Percentiles rank a stretch among this genome's conserved stretches.
Evolutionary conservation across 768 basidiomycete species (phyloP).

Genomic region (Lentinula edodes): DNA sequence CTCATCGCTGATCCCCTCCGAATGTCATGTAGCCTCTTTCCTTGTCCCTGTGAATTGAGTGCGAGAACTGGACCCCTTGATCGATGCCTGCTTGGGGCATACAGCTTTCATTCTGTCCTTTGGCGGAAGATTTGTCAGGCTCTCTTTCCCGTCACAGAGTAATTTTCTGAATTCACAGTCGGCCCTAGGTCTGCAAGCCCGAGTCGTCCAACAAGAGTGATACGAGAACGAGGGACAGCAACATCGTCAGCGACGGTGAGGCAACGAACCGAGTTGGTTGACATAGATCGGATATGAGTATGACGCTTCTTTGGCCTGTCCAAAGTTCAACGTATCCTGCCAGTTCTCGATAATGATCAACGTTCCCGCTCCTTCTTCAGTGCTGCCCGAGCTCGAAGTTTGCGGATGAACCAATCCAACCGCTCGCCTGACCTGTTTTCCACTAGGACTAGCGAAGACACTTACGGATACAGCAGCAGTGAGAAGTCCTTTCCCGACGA

Average conservation of each 20-base stretch:
- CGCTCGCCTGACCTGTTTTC: constrained; percentile 75
- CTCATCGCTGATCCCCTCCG: no score
- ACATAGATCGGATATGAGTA: constrained; percentile 67
- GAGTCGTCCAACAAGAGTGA: constrained; percentile 79
- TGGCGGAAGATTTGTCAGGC: no score
- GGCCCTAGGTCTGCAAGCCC: constrained; percentile 52
- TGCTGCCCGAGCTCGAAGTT: constrained; percentile 53
- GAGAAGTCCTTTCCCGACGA: constrained; percentile 82
- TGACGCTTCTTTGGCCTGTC: constrained; percentile 81
- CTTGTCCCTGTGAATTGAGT: no score
- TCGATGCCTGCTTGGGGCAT: no score
- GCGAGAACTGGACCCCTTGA: no score
- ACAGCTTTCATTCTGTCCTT: no score
- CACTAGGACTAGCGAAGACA: constrained; percentile 87
- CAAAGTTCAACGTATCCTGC: constrained; percentile 93
- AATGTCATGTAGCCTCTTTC: no score
- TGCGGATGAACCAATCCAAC: constrained; percentile 67
- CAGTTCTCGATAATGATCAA: constrained; percentile 74
- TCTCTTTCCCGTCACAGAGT: no score
- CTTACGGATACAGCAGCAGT: constrained; percentile 82
- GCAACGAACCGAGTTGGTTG: constrained; percentile 64
- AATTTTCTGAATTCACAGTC: no score
- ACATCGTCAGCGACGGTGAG: constrained; percentile 89
- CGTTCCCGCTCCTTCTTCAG: constrained; percentile 37
- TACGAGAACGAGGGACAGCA: constrained; percentile 76